Base-by-base conservation (phyloP, 805 yeast genomes). In the Ogataea nonfermentans region DNA sequence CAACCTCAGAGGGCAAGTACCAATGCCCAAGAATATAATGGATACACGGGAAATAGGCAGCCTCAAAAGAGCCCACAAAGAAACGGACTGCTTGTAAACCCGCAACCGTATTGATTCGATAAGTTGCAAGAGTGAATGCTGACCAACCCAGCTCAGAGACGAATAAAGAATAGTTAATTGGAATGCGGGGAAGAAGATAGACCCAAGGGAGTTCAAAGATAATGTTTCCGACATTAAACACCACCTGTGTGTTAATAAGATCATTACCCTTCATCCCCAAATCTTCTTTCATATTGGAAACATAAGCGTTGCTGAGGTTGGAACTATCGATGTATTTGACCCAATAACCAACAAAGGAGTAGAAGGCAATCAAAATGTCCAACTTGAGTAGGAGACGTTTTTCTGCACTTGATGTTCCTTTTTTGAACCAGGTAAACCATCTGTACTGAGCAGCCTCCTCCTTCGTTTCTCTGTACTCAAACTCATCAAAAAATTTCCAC, bases 61-160 rank as follows among this genome's bases (percentile, higher is more conserved):
- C 78, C 57, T 86, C 93, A 56, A 79, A 78, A 0, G 76, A 74
- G 27, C 84, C 90, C 42, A 83, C 68, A 28, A 84, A 68, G 51
- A 84, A 84, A 36, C 93, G 63, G 29, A 79, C 61, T 1, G 75
- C 87, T 56, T 78, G 74, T 26, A 85, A 62, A 24, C 76, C 76
- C 2, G 65, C 61, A 11, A 74, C 73, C 9, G 65, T 67, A 15
- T 70, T 62, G 9, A 76, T 78, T 47, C 67, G 68, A 52, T 70
- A 79, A 31, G 76, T 66, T 9, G 73, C 71, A 29, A 81, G 65
- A 2, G 89, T 82, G 41, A 82, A 70, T 38, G 81, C 62, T 1
- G 86, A 74, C 90, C 89, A 84, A 24, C 76, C 66, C 26, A 82
- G 50, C 54, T 84, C 93, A 16, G 38, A 16, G 25, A 29, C 43